Evolutionary conservation across 768 basidiomycete species (phyloP).

Genomic region (Serendipita sp.): DNA sequence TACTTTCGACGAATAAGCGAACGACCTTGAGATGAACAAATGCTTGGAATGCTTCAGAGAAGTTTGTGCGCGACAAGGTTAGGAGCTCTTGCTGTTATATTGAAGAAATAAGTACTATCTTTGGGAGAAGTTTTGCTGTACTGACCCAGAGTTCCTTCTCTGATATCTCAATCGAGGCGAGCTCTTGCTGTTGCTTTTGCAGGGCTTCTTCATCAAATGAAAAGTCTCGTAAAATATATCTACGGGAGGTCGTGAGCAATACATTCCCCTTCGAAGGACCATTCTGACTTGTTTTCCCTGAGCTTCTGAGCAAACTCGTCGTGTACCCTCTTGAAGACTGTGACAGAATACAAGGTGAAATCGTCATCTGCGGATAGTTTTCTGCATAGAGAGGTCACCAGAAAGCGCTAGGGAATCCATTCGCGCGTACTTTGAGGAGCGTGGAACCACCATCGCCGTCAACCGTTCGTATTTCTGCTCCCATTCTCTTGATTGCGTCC

Average conservation of each 20-base stretch:
- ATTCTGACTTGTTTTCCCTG: conserved; percentile 75
- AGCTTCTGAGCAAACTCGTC: conserved; percentile 91
- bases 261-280: not conserved
- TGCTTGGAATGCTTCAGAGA: conserved; percentile 90
- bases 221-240: conserved; percentile 93
- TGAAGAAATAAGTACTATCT: not conserved
- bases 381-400: conserved; percentile 23
- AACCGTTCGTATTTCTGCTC: conserved; percentile 75
- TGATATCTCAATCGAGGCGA: conserved; percentile 60
- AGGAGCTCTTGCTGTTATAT: conserved; percentile 67
- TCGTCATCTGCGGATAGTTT: conserved; percentile 74
- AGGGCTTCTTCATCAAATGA: conserved; percentile 70
- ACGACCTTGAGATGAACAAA: conserved; percentile 86
- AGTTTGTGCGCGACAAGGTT: conserved; percentile 81
- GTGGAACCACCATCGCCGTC: conserved; percentile 78
- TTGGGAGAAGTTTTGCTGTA: not conserved
- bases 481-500: conserved; percentile 79
- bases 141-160: conserved; percentile 96
- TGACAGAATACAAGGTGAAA: conserved; percentile 67
- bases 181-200: conserved; percentile 62
- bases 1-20: conserved; percentile 85
- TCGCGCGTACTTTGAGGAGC: conserved; percentile 59
- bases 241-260: conserved; percentile 18
- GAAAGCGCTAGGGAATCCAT: not conserved
- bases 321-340: conserved; percentile 77